A percentile compares a stretch with the other conserved stretches of the same genome.
Evolutionary conservation across 345 rosid genomes (phyloP).

Genomic region (thale cress (Arabidopsis thaliana)): TAIR10.1 NC_003071.7:11417501-11418000

Average conservation of each 20-base stretch:
- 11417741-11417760: conserved; percentile 17
- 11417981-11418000: conserved; percentile 5
- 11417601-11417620: conserved; percentile 99
- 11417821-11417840: conserved; percentile 24
- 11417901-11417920: conserved; percentile 17
- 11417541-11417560: conserved; percentile 91
- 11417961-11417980: conserved; percentile 13
- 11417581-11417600: conserved; percentile 82
- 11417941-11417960: not conserved
- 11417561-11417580: conserved; percentile 98
- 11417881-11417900: conserved; percentile 1
- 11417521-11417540: conserved; percentile 99
- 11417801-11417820: conserved; percentile 17
- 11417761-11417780: conserved; percentile 4
- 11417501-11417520: conserved; percentile 94
- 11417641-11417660: conserved; percentile 96
- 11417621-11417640: conserved; percentile 98
- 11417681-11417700: conserved; percentile 92
- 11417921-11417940: conserved; percentile 18
- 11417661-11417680: conserved; percentile 76
- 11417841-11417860: conserved; percentile 21
- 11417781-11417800: conserved; percentile 3
- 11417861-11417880: conserved; percentile 19
- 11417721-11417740: conserved; percentile 55
- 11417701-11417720: conserved; percentile 98